These are phyloP conservation scores for Suhomyces coccinellae DNA, from an alignment of 1,139 yeast genomes.

Conservation along the genomic window DNA sequence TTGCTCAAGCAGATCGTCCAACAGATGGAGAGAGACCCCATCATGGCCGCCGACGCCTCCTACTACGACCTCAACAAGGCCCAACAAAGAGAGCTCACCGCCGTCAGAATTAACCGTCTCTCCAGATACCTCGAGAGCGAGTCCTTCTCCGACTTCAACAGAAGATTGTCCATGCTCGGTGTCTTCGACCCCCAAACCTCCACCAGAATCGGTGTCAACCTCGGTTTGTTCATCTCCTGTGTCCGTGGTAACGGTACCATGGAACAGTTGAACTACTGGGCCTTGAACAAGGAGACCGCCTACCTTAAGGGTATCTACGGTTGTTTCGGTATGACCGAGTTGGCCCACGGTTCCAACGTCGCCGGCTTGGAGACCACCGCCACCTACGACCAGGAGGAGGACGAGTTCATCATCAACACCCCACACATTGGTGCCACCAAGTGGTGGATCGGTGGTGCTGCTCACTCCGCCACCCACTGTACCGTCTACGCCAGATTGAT, in stretches of 20 bases:
- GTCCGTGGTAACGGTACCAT: slow-evolving; percentile 34
- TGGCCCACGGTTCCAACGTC: slow-evolving; percentile 52
- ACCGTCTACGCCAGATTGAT: slow-evolving; percentile 45
- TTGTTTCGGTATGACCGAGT: slow-evolving; percentile 52
- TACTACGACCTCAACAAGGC: slow-evolving; percentile 41
- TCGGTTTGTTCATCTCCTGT: slow-evolving; percentile 34
- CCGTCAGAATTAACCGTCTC: slow-evolving; percentile 37
- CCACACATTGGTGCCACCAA: slow-evolving; percentile 53
- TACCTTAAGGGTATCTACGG: slow-evolving; percentile 43
- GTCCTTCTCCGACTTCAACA: slow-evolving; percentile 37
- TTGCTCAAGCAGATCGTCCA: slow-evolving; percentile 29
- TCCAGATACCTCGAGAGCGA: slow-evolving; percentile 42
- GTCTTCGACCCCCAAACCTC: slow-evolving; percentile 33
- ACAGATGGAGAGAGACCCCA: slow-evolving; percentile 48
- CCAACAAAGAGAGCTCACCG: slow-evolving; percentile 40
- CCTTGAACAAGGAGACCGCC: slow-evolving; percentile 38
- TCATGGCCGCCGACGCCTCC: slow-evolving; percentile 34
- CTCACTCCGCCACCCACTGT: slow-evolving; percentile 50
- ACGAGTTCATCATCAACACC: slow-evolving; percentile 47
- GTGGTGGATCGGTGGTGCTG: slow-evolving; percentile 57
- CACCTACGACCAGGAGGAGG: slow-evolving; percentile 40
- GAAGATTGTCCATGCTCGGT: slow-evolving; percentile 34
- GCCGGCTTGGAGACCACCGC: slow-evolving; percentile 51
- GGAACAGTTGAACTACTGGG: slow-evolving; percentile 45
- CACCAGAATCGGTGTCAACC: slow-evolving; percentile 32